A percentile compares a stretch with the other conserved stretches of the same genome.
Conservation (phyloP, 768 basidiomycete species). For the Tricholoma flavovirens region DNA sequence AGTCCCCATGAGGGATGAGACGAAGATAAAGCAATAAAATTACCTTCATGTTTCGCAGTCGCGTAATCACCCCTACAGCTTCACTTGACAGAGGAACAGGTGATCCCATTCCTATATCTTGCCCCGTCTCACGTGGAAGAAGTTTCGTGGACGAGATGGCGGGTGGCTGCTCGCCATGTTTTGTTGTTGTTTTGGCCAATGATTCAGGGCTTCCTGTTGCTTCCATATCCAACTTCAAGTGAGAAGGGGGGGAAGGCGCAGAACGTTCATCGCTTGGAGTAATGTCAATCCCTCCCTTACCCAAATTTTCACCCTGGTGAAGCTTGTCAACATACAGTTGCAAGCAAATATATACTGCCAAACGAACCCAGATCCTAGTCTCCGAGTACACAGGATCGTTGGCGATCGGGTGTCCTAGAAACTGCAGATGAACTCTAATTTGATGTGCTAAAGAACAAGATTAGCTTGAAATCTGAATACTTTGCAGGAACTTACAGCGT, state of each 20-base stretch:
- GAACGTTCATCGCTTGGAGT: constrained; percentile 60
- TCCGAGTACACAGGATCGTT: constrained; percentile 95
- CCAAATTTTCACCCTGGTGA: constrained; percentile 60
- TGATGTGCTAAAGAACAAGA: constrained; percentile 72
- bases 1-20: background rate
- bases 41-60: constrained; percentile 80
- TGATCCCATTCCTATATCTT: constrained; percentile 85
- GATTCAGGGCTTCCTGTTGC: constrained; percentile 44
- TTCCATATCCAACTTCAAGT: constrained; percentile 35
- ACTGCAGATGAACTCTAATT: constrained; percentile 95
- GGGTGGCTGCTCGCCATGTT: constrained; percentile 8
- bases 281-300: constrained; percentile 77
- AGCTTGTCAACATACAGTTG: constrained; percentile 5
- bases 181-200: constrained; percentile 19
- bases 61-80: constrained; percentile 73
- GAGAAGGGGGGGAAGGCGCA: constrained; percentile 53
- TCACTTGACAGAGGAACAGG: constrained; percentile 74
- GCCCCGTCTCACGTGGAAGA: constrained; percentile 79
- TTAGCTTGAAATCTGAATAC: constrained; percentile 2
- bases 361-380: constrained; percentile 64
- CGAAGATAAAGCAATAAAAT: constrained; percentile 7
- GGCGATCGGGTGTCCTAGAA: constrained; percentile 86
- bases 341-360: background rate
- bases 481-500: constrained; percentile 58
- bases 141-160: constrained; percentile 29